Percentiles rank a stretch among this genome's conserved stretches.
phyloP scores from a whole-genome alignment of 441 rosid genomes.

The Gossypium armourianum region DNA sequence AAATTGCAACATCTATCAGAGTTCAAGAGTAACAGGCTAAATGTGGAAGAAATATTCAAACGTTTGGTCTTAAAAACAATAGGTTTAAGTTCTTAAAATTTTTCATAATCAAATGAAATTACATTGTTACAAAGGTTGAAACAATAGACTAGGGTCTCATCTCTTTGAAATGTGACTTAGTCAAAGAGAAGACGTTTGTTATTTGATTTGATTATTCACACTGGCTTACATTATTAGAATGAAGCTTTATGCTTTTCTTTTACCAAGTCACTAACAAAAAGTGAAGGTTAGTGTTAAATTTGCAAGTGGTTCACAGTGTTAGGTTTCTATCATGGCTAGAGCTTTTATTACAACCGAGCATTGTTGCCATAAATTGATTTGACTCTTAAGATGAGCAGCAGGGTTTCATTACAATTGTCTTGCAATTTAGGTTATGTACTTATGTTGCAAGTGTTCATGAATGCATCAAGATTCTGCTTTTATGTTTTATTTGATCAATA shows the following conservation, averaged over 20 bases:
- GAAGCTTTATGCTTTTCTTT: background rate
- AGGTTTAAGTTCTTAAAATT: background rate
- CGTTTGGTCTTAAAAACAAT: background rate
- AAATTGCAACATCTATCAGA: background rate
- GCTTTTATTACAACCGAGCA: background rate
- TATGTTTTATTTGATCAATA: background rate
- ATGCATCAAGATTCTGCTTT: slow-evolving; percentile 4
- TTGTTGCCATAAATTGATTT: background rate
- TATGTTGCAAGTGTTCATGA: background rate
- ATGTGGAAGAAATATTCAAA: background rate
- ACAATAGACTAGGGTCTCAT: background rate
- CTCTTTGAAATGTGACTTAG: background rate
- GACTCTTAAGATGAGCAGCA: background rate
- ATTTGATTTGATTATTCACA: background rate
- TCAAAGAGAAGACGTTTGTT: background rate
- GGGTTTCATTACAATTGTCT: background rate
- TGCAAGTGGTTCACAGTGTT: background rate
- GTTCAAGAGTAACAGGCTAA: background rate
- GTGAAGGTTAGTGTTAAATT: background rate
- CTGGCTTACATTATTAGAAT: background rate
- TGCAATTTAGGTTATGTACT: background rate
- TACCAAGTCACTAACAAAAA: background rate
- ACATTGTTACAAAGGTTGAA: background rate
- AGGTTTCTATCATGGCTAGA: background rate
- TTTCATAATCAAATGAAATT: background rate